Evolutionary conservation across 352 stramenopile species (phyloP), one percentile per base, ranked within the genome.

Genomic region (Thalassiosira sp.): DNA sequence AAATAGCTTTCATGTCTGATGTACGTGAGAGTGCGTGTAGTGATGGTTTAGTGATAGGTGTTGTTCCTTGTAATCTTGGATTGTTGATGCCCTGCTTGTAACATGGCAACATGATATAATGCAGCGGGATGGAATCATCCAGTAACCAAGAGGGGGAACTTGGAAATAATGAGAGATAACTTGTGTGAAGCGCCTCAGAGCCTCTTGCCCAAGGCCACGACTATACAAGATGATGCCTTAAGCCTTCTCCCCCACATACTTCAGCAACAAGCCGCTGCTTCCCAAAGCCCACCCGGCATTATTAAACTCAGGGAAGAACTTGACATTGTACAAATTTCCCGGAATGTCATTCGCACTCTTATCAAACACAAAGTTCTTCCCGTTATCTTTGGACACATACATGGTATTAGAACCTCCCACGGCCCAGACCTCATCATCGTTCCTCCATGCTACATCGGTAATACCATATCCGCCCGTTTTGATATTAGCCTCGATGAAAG

Each of bases 381-480:
- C 92, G 51, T 91, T 91, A 79, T 96, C 92, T 15, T 77, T 87
- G 33, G 76, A 91, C 15, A 94, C 85, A 76, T 90, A 96, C 79
- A 96, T 93, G 45, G 89, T 94, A 56, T 93, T 93, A n/a, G 86
- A 92, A 16, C 92, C 92, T 62, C 92, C 92, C 5, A 95, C 91
- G 59, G 91, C 91, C 92, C 92, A 96, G 8, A 93, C 91, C 78
- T 96, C 91, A 35, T 94, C 78, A 13, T 89, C 79, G 45, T 87
- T 81, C 60, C 88, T 87, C 88, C 89, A 96, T 18, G 86, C 88
- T 1, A 94, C 85, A 82, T 96, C 92, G 3, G 93, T 93, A 69
- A 96, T 95, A 71, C 92, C 92, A 78, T 95, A 96, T 64, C 92
- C 92, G 42, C 92, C 92, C 24, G 91, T 94, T 67, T 95, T 95